Evolutionary conservation across 768 basidiomycete species (phyloP), one percentile per base, ranked within the genome.

Genomic region (Rhodotorula kratochvilovae): DNA sequence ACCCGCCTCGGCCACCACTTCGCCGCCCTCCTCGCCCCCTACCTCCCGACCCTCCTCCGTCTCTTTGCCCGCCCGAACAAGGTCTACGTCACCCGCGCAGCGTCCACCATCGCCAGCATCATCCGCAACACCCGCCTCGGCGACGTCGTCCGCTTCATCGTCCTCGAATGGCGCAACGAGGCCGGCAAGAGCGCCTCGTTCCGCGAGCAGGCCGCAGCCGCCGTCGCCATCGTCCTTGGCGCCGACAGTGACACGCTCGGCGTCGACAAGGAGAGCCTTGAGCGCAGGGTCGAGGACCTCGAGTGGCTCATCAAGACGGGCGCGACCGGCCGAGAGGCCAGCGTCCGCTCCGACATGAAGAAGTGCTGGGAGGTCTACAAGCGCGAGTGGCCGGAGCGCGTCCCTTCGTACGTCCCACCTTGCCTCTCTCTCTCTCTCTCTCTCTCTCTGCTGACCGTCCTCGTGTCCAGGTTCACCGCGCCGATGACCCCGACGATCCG

Each of bases 11-110:
- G 78, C 21, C 42, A 50, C 42, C 58, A 76, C 46, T 82, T 83
- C 66, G 68, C 75, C 5, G 79, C 81, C 5, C 80, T 83, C 39
- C 75, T 82, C 42, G 71, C 76, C 19, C 75, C 80, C 68, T 83
- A 82, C 75, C 64, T 81, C 23, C 80, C 81, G 31, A 75, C 81
- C 3, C 66, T 82, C 23, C 76, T 82, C 42, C 73, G 78, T 43
- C 79, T 83, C 36, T 80, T 82, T 46, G 81, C 79, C 50, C 71
- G 81, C 36, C 81, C 81, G 19, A 82, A 83, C 78, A 83, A 83
- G 68, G 80, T 83, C 48, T 82, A 81, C 74, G 71, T 82, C 62
- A 76, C 79, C 43, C 78, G 82, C 17, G 76, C 82, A 16, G 77
- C 79, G 51, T 77, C 80, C 63, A 81, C 80, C 55, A 69, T 82